Evolutionary conservation across 768 basidiomycete species (phyloP), one percentile per base, ranked within the genome.

Genomic region (Phlegmacium glaucopus): DNA sequence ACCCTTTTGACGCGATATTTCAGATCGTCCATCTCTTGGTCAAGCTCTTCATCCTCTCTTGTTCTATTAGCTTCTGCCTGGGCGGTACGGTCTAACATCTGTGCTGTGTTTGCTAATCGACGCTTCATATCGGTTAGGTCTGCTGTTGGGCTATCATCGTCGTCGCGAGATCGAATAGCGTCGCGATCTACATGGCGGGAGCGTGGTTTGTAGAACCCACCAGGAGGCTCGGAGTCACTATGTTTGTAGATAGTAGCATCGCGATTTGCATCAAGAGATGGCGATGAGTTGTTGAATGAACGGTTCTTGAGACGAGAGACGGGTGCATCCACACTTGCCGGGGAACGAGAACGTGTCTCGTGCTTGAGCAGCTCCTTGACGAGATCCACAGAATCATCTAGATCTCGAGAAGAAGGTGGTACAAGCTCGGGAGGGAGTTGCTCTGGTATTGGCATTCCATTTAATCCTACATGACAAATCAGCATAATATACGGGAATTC

Each of bases 231-330:
- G 6, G 73, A 74, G 56, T 81, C 83, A 22, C 75, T 76, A 68
- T 96, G 88, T 57, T 90, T 90, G 73, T 96, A 99, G 28, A 92
- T 86, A 0, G 92, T 90, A 2, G 93, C 96, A 62, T 99, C 96
- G 9, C 87, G 78, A 4, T 76, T 74, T 2, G 81, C 76, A 7
- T 82, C 80, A 12, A 75, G 65, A 4, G 77, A 68, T 2, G 81
- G 69, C 6, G 76, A 70, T 9, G 75, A 66, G 41, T 71, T 69
- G 49, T 77, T 79, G 60, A 94, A 87, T 0, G 90, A 89, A 5
- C 87, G 85, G 42, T 80, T 75, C 59, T 85, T 85, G 17, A 83
- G 68, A 44, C 74, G 74, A 0, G 87, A 88, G 10, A 81, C 64
- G 0, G 78, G 85, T 0, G 66, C 49, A 49, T 85, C 82, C 13